Conservation (phyloP, 139 green algal species). For the Tetradesmus obliquus region DNA sequence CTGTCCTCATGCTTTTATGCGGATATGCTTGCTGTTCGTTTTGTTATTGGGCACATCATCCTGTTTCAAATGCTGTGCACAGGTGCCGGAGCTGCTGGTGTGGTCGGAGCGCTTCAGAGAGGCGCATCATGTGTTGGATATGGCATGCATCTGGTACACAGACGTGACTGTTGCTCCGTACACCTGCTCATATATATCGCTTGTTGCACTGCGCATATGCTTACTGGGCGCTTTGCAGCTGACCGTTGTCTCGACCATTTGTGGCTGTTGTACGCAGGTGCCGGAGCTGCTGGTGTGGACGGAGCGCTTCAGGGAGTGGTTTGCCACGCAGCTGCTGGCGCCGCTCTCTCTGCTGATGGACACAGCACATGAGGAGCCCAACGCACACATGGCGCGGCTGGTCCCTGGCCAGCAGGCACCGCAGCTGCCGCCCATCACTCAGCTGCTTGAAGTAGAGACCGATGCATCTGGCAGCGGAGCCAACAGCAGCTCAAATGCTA, state of each 20-base stretch:
- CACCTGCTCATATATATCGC: no score
- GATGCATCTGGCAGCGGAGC: neutral
- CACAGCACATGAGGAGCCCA: constrained; percentile 56
- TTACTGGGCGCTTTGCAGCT: no score
- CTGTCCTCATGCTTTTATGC: no score
- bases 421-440: constrained; percentile 37
- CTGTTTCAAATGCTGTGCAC: neutral
- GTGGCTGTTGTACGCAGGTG: constrained; percentile 6
- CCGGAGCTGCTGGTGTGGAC: constrained; percentile 36
- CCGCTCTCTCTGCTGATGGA: constrained; percentile 64
- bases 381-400: constrained; percentile 49
- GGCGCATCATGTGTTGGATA: no score
- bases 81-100: constrained; percentile 38
- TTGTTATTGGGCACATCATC: no score
- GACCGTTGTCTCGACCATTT: neutral
- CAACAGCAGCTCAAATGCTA: neutral
- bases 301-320: constrained; percentile 78
- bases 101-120: constrained; percentile 65
- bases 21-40: no score
- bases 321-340: constrained; percentile 68
- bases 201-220: no score
- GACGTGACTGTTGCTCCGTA: no score
- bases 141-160: no score
- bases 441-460: constrained; percentile 32
- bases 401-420: constrained; percentile 52